These are phyloP conservation scores for Pseudogymnoascus sp. DNA, from an alignment of 2,329 filamentous ascomycete species.

Conservation along the genomic window DNA sequence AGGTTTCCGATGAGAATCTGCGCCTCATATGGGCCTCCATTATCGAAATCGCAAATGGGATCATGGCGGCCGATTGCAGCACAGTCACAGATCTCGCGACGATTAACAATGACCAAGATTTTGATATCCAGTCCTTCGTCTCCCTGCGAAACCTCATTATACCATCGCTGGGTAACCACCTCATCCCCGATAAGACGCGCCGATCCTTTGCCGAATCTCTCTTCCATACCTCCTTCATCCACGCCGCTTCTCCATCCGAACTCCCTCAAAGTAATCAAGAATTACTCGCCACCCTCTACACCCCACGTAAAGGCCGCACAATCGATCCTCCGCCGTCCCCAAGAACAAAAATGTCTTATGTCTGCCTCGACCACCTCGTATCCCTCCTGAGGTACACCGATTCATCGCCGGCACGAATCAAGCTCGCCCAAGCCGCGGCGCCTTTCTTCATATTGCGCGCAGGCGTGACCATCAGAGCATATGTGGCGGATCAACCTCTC, in stretches of 20 bases:
- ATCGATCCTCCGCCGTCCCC: constrained; percentile 54
- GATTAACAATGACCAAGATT: constrained; percentile 57
- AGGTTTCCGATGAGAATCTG: constrained; percentile 37
- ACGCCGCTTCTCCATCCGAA: constrained; percentile 51
- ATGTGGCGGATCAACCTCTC: constrained; percentile 85
- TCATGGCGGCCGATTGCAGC: constrained; percentile 56
- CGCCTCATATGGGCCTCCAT: constrained; percentile 63
- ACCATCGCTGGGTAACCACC: constrained; percentile 57
- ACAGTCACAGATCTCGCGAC: constrained; percentile 29
- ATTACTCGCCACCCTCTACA: constrained; percentile 55
- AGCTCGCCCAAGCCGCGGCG: constrained; percentile 64
- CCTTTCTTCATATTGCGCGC: constrained; percentile 77
- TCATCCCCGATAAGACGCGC: constrained; percentile 59
- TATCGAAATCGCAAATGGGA: constrained; percentile 57
- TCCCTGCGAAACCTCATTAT: constrained; percentile 64
- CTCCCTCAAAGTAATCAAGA: constrained; percentile 41
- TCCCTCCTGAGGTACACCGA: constrained; percentile 51
- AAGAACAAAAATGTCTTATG: constrained; percentile 67
- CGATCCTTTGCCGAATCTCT: constrained; percentile 65
- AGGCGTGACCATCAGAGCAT: constrained; percentile 71
- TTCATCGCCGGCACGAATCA: constrained; percentile 22
- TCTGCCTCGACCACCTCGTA: constrained; percentile 73
- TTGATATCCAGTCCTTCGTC: constrained; percentile 70
- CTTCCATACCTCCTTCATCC: constrained; percentile 75
- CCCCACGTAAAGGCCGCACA: constrained; percentile 62